Evolutionary conservation across 2,329 filamentous ascomycete genomes (phyloP).

Genomic region (Calonectria montana): DNA sequence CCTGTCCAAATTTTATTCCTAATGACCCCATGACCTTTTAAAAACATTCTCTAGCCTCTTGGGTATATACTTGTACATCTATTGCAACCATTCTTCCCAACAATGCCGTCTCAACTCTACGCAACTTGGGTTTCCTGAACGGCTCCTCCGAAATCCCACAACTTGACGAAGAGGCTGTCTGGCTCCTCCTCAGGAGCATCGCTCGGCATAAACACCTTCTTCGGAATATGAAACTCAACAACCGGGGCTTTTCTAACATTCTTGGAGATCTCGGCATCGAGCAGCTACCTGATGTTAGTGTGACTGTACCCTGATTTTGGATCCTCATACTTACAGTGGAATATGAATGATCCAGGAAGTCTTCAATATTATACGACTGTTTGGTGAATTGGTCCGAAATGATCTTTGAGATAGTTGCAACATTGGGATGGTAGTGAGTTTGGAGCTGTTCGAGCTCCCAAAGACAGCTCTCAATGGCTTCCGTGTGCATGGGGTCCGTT

Average conservation of each 20-base stretch:
- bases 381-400: constrained; percentile 98
- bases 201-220: constrained; percentile 76
- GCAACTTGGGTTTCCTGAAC: constrained; percentile 24
- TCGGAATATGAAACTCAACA: constrained; percentile 94
- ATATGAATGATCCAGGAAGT: constrained; percentile 97
- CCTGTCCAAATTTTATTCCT: background rate
- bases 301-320: background rate
- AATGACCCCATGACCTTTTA: background rate
- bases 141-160: constrained; percentile 67
- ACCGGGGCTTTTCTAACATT: constrained; percentile 87
- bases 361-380: constrained; percentile 92
- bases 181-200: constrained; percentile 59
- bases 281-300: constrained; percentile 67
- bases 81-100: background rate
- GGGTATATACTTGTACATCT: constrained; percentile 19
- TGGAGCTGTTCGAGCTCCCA: constrained; percentile 96
- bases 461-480: constrained; percentile 89
- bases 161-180: constrained; percentile 67
- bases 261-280: constrained; percentile 86
- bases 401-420: constrained; percentile 93
- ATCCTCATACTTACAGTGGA: constrained; percentile 68
- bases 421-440: constrained; percentile 95
- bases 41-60: constrained; percentile 2
- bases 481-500: constrained; percentile 83
- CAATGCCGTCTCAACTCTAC: background rate